Evolutionary conservation across 192 early-diverging fungal species (phyloP), one percentile per base, ranked within the genome.

Genomic region (Backusella tuberculispora): DNA sequence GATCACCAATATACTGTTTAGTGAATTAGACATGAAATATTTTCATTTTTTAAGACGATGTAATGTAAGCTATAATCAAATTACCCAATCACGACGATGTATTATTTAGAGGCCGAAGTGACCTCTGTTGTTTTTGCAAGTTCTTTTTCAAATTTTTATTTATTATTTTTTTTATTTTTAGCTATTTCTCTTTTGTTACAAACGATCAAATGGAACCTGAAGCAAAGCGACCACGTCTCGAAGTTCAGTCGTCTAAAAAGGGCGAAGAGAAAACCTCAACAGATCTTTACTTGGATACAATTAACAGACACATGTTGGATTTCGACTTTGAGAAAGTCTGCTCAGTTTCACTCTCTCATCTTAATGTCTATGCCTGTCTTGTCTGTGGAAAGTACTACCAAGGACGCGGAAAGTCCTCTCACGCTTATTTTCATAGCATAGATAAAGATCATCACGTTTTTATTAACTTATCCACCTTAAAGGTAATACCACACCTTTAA

Each of bases 251-350:
- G 9, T 29, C 43, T 17, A 66, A 66, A 40, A 66, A 40, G 6
- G 34, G 34, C 26, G 64, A 66, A 15, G 68, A 69, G 4, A 50
- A 73, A 67, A 63, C 71, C 12, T 83, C 88, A 7, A 79, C 82
- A 10, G 84, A 83, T 66, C 82, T 94, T 64, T 95, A 92, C 66
- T 83, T 96, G 41, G 95, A 96, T 76, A 94, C 95, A 3, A 90
- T 98, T 66, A 90, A 95, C 73, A 86, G 97, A 10, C 83, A 89
- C 70, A 88, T 88, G 82, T 86, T 99, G 38, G 97, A 99, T 84
- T 99, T 99, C 89, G 97, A 99, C 78, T 99, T 99, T 83, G 97
- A 99, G 78, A 95, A 98, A 69, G 89, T 97, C 21, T 99, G 97
- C 83, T 96, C 94, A 3, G 95, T 99, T 1, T 97, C 96, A 34